Evolutionary conservation across 495 filamentous ascomycete species (phyloP), one percentile per base, ranked within the genome.

Genomic region (Xylaria flabelliformis): DNA sequence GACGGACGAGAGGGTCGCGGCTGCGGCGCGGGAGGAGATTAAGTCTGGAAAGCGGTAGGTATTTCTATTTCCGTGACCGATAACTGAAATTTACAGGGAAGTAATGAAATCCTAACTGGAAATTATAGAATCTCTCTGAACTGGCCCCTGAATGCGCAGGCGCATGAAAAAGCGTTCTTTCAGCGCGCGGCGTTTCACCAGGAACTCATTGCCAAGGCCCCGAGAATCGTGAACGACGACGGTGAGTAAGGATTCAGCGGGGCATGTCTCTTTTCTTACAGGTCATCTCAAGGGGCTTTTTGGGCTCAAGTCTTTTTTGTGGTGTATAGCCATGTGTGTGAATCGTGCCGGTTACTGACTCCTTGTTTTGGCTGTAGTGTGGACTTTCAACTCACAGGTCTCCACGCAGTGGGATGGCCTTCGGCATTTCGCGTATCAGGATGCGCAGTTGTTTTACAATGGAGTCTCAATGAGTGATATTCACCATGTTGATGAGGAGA

Each of bases 371-470:
- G 26, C 4, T 10, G 3, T 44, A 64, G 75, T 87, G 26, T 84
- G 88, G 83, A 84, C 81, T 15, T 88, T 92, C 74, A 91, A 92
- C 76, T 85, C 89, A 15, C 89, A 91, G 81, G 77, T 80, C 19
- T 77, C 76, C 5, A 79, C 77, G 62, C 82, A 85, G 70, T 85
- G 83, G 83, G 84, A 86, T 63, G 82, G 82, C 15, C 66, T 84
- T 41, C 79, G 83, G 15, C 83, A 86, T 74, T 85, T 78, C 53
- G 86, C 77, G 48, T 89, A 90, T 72, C 87, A 90, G 71, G 81
- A 85, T 44, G 84, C 85, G 42, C 74, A 80, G 62, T 73, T 74
- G 29, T 93, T 89, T 73, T 92, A 90, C 75, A 91, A 91, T 53
- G 90, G 90, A 6, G 84, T 88, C 26, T 87, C 85, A 0, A 78